phyloP scores from a whole-genome alignment of 306 rosid species.

The Cucurbita moschata region DNA sequence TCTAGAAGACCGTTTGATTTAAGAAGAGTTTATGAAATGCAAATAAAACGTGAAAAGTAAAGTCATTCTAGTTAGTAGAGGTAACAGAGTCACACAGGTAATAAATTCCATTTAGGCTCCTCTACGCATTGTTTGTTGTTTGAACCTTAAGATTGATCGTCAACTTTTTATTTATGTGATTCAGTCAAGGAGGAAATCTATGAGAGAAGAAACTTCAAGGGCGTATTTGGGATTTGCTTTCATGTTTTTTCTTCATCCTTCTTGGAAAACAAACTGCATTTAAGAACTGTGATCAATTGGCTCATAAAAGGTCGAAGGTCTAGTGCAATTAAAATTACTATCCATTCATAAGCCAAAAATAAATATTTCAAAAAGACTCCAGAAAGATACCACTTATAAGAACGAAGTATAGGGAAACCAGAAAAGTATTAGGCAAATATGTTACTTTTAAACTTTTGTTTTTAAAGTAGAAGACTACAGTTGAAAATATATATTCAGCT shows the following conservation, averaged over 20 bases:
- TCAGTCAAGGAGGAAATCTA: not conserved
- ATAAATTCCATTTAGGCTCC: not conserved
- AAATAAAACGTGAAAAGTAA: not conserved
- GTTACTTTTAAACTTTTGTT: no score
- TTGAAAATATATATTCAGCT: not conserved
- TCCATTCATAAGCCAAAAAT: not conserved
- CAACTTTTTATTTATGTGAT: not conserved
- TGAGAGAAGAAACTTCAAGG: not conserved
- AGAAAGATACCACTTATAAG: not conserved
- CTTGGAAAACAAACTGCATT: not conserved
- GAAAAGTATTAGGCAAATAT: not conserved
- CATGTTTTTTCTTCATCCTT: not conserved
- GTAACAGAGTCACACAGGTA: not conserved
- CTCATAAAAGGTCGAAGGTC: not conserved
- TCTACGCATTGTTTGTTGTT: not conserved
- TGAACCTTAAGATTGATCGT: not conserved
- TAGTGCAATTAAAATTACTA: not conserved
- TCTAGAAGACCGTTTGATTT: constrained; percentile 25
- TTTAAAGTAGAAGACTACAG: not conserved
- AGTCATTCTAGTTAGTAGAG: not conserved
- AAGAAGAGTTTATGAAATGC: not conserved
- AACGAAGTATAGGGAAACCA: not conserved
- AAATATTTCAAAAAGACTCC: not conserved
- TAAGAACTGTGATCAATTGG: not conserved
- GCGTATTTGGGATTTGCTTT: not conserved